Percentiles rank a stretch among this genome's conserved stretches.
Evolutionary conservation across 345 rosid species (phyloP).

Genomic region (Chamaenerion angustifolium): DNA sequence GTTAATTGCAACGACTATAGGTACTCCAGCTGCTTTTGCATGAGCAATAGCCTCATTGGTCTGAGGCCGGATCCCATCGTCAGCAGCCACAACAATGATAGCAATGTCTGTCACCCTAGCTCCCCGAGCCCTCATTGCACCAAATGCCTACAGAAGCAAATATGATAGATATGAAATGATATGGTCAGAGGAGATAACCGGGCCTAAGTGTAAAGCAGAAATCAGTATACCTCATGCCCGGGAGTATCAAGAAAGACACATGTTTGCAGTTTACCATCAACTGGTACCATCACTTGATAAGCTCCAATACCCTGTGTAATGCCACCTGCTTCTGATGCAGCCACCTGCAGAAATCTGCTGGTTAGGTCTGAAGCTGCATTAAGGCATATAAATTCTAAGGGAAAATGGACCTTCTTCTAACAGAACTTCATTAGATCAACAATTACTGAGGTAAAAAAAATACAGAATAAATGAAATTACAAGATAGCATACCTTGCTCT

Average conservation of each 20-base stretch:
- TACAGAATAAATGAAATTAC: slow-evolving; percentile 8
- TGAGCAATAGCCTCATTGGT: slow-evolving; percentile 97
- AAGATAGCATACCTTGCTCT: slow-evolving; percentile 58
- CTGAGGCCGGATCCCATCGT: slow-evolving; percentile 98
- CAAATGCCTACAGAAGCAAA: slow-evolving; percentile 59
- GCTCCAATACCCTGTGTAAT: slow-evolving; percentile 99
- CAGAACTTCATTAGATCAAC: no score
- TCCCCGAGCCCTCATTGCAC: slow-evolving; percentile 99
- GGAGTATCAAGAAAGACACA: slow-evolving; percentile 99
- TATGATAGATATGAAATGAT: background rate
- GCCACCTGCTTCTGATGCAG: slow-evolving; percentile 95
- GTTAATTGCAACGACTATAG: slow-evolving; percentile 79
- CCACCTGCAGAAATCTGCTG: slow-evolving; percentile 49
- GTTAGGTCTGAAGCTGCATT: slow-evolving; percentile 7
- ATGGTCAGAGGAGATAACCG: background rate
- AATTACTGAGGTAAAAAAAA: background rate
- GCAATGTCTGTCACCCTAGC: slow-evolving; percentile 95
- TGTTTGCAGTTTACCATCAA: slow-evolving; percentile 64
- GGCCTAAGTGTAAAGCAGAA: background rate
- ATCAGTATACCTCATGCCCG: slow-evolving; percentile 74
- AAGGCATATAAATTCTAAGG: no score
- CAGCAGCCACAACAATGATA: slow-evolving; percentile 93
- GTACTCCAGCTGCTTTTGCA: slow-evolving; percentile 95
- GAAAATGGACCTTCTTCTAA: no score
- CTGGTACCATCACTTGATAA: slow-evolving; percentile 61